phyloP scores from a whole-genome alignment of 495 filamentous ascomycete genomes.

The Hypoxylon rickii region DNA sequence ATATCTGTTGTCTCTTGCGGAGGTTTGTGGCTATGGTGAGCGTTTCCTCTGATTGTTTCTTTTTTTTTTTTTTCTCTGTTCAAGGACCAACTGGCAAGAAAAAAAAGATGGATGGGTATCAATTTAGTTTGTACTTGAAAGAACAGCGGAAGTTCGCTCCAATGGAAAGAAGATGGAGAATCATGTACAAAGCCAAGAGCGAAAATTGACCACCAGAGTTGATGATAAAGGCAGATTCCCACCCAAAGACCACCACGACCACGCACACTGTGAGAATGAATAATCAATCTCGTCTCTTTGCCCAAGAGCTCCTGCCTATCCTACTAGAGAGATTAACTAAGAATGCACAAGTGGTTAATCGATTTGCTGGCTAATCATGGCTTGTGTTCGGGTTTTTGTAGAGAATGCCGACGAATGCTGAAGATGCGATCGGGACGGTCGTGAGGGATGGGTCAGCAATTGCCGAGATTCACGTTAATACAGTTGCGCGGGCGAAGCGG shows the following conservation, averaged over 20 bases:
- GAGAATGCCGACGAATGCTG: background rate
- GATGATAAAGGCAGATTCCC: conserved; percentile 35
- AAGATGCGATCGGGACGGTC: conserved; percentile 4
- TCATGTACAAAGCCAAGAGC: conserved; percentile 52
- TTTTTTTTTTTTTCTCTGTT: conserved; percentile 44
- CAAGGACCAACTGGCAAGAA: conserved; percentile 43
- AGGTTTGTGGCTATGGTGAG: conserved; percentile 32
- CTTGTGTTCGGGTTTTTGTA: too few relatives aligned
- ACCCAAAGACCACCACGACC: conserved; percentile 29
- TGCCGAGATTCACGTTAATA: too few relatives aligned
- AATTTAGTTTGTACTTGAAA: conserved; percentile 63
- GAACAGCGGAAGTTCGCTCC: conserved; percentile 46
- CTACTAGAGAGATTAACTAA: conserved; percentile 31
- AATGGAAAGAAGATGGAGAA: conserved; percentile 41
- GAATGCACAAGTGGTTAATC: too few relatives aligned
- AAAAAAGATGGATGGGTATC: conserved; percentile 54
- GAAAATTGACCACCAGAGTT: conserved; percentile 31
- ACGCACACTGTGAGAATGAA: conserved; percentile 33
- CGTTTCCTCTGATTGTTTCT: conserved; percentile 41
- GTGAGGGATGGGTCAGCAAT: too few relatives aligned
- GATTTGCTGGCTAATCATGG: too few relatives aligned
- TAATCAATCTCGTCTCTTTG: conserved; percentile 38
- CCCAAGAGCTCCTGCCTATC: conserved; percentile 39
- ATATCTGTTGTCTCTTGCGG: conserved; percentile 33
- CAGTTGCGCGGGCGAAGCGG: too few relatives aligned